These are phyloP conservation scores for Ustilago crameri DNA, from an alignment of 1,284 basidiomycete genomes.

Conservation along the genomic window DNA sequence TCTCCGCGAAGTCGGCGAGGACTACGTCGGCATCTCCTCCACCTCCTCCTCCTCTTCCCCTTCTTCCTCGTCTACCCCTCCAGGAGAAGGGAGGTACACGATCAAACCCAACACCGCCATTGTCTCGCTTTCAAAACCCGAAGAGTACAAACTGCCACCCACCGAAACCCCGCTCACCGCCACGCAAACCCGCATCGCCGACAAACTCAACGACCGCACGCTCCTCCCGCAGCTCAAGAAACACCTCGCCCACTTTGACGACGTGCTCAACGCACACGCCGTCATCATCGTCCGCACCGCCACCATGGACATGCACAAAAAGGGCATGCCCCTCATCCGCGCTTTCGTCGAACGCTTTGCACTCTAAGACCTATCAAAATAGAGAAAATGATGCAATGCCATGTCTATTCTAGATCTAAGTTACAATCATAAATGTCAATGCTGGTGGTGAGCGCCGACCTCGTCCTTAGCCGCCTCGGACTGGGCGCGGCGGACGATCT, in stretches of 20 bases:
- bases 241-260: slow-evolving; percentile 46
- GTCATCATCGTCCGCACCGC: slow-evolving; percentile 51
- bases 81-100: neutral
- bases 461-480: slow-evolving; percentile 22
- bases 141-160: neutral
- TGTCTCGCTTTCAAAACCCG: neutral
- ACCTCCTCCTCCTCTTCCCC: neutral
- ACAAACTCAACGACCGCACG: slow-evolving; percentile 29
- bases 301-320: slow-evolving; percentile 31
- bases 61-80: slow-evolving; percentile 1
- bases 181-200: slow-evolving; percentile 31
- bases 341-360: slow-evolving; percentile 22
- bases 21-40: slow-evolving; percentile 13
- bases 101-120: slow-evolving; percentile 13
- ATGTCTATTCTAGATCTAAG: too few species aligned
- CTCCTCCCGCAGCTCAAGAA: slow-evolving; percentile 44
- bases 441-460: slow-evolving; percentile 13
- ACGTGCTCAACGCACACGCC: slow-evolving; percentile 53
- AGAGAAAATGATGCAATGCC: neutral
- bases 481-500: slow-evolving; percentile 74
- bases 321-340: slow-evolving; percentile 27
- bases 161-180: slow-evolving; percentile 19
- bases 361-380: slow-evolving; percentile 9
- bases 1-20: slow-evolving; percentile 24
- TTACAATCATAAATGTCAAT: too few species aligned